A percentile compares a stretch with the other conserved stretches of the same genome.
Conservation (phyloP, 805 yeast species). For the Nakazawaea siamensis region DNA sequence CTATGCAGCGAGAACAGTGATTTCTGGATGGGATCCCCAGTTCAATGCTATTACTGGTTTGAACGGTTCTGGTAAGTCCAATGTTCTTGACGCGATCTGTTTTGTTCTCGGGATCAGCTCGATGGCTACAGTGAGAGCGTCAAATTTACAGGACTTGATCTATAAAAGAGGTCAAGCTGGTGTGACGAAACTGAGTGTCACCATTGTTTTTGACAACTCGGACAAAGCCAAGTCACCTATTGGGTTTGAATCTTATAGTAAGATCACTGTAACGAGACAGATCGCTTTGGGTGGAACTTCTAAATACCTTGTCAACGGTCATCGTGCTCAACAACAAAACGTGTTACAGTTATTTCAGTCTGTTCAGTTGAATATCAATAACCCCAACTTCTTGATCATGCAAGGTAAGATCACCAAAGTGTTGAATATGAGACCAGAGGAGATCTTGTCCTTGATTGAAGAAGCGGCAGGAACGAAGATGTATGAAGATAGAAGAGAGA, state of each 20-base stretch:
- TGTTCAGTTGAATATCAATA: slow-evolving; percentile 91
- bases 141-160: slow-evolving; percentile 85
- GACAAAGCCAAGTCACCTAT: slow-evolving; percentile 76
- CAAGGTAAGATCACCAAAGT: slow-evolving; percentile 98
- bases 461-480: slow-evolving; percentile 98
- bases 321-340: slow-evolving; percentile 90
- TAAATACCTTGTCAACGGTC: slow-evolving; percentile 91
- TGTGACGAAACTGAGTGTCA: slow-evolving; percentile 92
- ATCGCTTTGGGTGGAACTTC: slow-evolving; percentile 86
- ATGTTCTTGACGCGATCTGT: slow-evolving; percentile 93
- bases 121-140: slow-evolving; percentile 92
- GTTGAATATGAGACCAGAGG: slow-evolving; percentile 90
- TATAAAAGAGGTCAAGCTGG: slow-evolving; percentile 98
- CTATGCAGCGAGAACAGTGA: slow-evolving; percentile 93
- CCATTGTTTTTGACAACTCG: slow-evolving; percentile 86
- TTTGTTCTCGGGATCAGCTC: slow-evolving; percentile 95
- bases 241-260: slow-evolving; percentile 70
- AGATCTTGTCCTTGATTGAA: slow-evolving; percentile 83
- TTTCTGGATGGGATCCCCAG: slow-evolving; percentile 91
- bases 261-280: slow-evolving; percentile 88
- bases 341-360: slow-evolving; percentile 87
- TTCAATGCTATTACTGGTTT: slow-evolving; percentile 97
- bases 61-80: slow-evolving; percentile 96
- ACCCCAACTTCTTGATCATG: slow-evolving; percentile 96
- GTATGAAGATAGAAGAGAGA: slow-evolving; percentile 88